Evolutionary conservation across 495 filamentous ascomycete genomes (phyloP), one percentile per base, ranked within the genome.

Genomic region (Penicillium crystallinum): DNA sequence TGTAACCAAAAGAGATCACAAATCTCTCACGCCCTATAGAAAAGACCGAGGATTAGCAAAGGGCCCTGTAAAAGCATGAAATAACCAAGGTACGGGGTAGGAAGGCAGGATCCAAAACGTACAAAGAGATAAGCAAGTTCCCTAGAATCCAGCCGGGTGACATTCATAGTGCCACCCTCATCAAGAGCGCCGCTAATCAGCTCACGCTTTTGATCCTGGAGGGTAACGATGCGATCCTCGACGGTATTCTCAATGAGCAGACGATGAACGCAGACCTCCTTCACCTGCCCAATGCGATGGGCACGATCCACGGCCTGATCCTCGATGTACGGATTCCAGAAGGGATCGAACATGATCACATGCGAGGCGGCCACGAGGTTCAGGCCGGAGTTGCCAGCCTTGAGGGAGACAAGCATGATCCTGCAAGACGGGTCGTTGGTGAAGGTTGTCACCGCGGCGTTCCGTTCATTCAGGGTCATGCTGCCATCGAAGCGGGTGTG

Each of bases 241-340:
- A 97, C 88, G 0, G 92, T 96, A 1, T 78, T 77, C 51, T 82
- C 55, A 22, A 96, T 80, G 4, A 96, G 67, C 19, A 97, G 76
- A 4, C 88, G 86, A 65, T 97, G 89, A 7, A 97, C 84, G 47
- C 81, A 77, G 5, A 97, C 92, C 12, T 80, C 70, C 0, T 77
- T 76, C 54, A 74, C 74, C 74, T 97, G 92, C 12, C 91, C 91
- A 49, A 97, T 89, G 4, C 92, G 87, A 64, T 97, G 88, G 3
- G 92, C 89, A 33, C 92, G 89, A 67, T 96, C 93, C 49, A 97
- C 85, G 1, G 92, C 92, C 66, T 97, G 92, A 58, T 91, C 89
- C 70, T 97, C 92, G 22, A 95, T 86, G 63, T 86, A 96, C 0
- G 92, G 91, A 54, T 97, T 97, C 89, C 93, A 97, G 73, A 96